phyloP scores from a whole-genome alignment of 2,329 filamentous ascomycete species.

The Colletotrichum camelliae region DNA sequence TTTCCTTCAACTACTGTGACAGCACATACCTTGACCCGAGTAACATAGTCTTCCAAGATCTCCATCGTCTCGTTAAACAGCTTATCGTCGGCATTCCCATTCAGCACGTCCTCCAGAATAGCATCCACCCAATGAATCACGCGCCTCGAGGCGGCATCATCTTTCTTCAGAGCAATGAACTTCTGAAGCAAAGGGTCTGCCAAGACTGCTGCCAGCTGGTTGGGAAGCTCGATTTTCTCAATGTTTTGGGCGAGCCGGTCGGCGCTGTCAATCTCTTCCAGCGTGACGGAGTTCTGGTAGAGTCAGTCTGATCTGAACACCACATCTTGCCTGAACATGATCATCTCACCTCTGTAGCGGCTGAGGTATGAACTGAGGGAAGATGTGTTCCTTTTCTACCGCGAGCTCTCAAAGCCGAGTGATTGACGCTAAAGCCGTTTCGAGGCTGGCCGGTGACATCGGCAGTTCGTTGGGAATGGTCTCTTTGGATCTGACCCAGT shows the following conservation, averaged over 20 bases:
- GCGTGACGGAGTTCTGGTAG: constrained; percentile 61
- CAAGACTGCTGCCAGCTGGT: constrained; percentile 79
- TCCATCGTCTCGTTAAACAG: constrained; percentile 60
- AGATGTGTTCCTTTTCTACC: constrained; percentile 58
- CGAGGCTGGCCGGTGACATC: constrained; percentile 40
- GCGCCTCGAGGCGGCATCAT: constrained; percentile 54
- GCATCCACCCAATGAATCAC: constrained; percentile 65
- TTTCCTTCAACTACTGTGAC: neutral
- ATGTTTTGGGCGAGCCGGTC: constrained; percentile 73
- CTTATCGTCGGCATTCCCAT: constrained; percentile 54
- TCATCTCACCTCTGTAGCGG: constrained; percentile 67
- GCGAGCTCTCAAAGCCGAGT: constrained; percentile 41
- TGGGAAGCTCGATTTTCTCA: constrained; percentile 81
- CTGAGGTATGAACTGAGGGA: constrained; percentile 75
- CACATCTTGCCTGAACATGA: neutral
- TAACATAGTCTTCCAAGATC: constrained; percentile 60
- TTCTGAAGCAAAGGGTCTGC: constrained; percentile 82
- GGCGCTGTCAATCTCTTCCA: constrained; percentile 81
- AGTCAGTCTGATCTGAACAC: constrained; percentile 11
- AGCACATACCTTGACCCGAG: constrained; percentile 58
- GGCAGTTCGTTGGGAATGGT: constrained; percentile 52
- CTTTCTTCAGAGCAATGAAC: constrained; percentile 69
- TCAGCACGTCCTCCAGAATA: constrained; percentile 59
- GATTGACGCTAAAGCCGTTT: constrained; percentile 69
- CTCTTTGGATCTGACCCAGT: constrained; percentile 70